phyloP scores from a whole-genome alignment of 176 grass and related monocot species.

The Zea luxurians region DNA sequence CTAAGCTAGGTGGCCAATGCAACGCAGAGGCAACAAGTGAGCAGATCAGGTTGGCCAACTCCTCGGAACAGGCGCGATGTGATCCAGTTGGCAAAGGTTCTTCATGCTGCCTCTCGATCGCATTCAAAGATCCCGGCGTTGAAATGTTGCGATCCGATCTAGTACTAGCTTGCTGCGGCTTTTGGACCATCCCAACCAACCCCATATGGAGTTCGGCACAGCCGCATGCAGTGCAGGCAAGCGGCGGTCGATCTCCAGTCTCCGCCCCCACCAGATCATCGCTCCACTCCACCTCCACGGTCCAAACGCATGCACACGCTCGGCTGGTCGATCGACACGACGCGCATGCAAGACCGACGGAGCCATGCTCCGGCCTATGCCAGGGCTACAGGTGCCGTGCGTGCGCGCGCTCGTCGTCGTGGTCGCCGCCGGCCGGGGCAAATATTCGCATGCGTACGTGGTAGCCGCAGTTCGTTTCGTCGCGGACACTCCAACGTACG shows the following conservation, averaged over 20 bases:
- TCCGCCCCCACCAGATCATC: background rate
- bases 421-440: background rate
- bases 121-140: slow-evolving; percentile 25
- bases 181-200: slow-evolving; percentile 11
- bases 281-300: background rate
- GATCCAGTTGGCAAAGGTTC: background rate
- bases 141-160: slow-evolving; percentile 3
- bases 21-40: background rate
- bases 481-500: slow-evolving; percentile 32
- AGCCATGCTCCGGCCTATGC: background rate
- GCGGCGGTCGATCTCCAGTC: background rate
- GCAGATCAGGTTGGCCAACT: slow-evolving; percentile 27
- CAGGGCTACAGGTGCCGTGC: slow-evolving; percentile 13
- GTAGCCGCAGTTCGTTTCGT: slow-evolving; percentile 29
- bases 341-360: background rate
- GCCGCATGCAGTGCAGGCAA: too few relatives aligned
- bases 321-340: background rate
- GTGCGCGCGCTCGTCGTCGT: background rate
- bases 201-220: slow-evolving; percentile 10
- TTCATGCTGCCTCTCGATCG: background rate
- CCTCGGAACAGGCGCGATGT: background rate
- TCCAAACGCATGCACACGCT: background rate
- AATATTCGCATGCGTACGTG: background rate
- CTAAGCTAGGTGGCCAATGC: background rate
- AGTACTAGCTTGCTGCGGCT: background rate